A percentile compares a stretch with the other conserved stretches of the same genome.
Evolutionary conservation across 164 flowering plant species (phyloP).

Genomic region (Vitis riparia): DNA sequence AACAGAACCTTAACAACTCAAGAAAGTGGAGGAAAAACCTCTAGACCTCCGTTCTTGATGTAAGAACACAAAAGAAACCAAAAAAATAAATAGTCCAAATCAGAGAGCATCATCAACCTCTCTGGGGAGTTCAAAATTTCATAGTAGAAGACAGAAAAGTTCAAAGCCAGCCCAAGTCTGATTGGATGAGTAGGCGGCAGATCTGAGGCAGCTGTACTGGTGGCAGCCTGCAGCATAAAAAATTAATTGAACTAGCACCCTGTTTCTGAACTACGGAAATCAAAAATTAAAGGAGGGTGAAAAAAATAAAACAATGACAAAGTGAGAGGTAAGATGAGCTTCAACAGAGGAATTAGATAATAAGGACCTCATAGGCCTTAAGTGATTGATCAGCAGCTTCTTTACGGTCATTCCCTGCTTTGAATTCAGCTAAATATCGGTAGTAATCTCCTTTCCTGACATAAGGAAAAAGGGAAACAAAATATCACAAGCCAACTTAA

Average conservation of each 20-base stretch:
- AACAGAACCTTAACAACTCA: neutral
- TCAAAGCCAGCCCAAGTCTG: conserved; percentile 55
- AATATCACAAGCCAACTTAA: neutral
- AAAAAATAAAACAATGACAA: neutral
- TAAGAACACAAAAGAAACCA: neutral
- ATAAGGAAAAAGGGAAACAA: neutral
- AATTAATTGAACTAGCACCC: neutral
- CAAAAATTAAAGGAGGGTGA: neutral
- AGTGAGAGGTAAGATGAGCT: neutral
- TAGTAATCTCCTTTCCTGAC: conserved; percentile 68
- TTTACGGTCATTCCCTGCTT: conserved; percentile 39
- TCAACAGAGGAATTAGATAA: neutral
- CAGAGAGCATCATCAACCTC: conserved; percentile 21
- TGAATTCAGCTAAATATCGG: conserved; percentile 66
- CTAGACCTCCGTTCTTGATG: too few relatives aligned
- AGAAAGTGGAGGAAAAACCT: too few relatives aligned
- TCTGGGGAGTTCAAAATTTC: conserved; percentile 64
- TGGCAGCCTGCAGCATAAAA: conserved; percentile 32
- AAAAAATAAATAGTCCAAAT: neutral
- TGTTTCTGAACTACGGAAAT: neutral
- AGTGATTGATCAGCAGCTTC: conserved; percentile 56
- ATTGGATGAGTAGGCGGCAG: conserved; percentile 60
- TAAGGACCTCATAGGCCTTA: conserved; percentile 49
- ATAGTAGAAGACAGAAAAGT: conserved; percentile 59
- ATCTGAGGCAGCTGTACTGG: conserved; percentile 39